Conservation (phyloP, 805 yeast genomes). For the Middelhovenomyces tepae region DNA sequence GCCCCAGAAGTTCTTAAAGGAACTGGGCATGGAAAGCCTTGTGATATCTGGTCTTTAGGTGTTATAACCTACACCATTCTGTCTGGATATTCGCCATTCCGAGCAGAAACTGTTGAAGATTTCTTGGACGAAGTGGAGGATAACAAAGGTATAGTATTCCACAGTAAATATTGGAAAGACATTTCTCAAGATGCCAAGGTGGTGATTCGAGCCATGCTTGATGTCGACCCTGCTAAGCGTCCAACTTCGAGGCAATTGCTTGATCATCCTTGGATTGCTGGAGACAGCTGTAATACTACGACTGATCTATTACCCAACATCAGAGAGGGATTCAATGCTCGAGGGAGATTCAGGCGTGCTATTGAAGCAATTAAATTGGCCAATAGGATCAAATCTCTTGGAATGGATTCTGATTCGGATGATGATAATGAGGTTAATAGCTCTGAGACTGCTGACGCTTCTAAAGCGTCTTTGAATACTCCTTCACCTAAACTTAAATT, state of each 20-base stretch:
- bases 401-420: slow-evolving; percentile 38
- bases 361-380: slow-evolving; percentile 75
- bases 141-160: slow-evolving; percentile 72
- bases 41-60: slow-evolving; percentile 95
- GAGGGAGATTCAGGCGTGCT: slow-evolving; percentile 74
- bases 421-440: slow-evolving; percentile 49
- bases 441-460: too few relatives aligned
- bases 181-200: slow-evolving; percentile 74
- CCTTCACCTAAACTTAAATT: too few relatives aligned
- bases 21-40: slow-evolving; percentile 87
- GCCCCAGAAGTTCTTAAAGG: slow-evolving; percentile 88
- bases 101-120: slow-evolving; percentile 73
- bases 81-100: slow-evolving; percentile 88
- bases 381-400: slow-evolving; percentile 67
- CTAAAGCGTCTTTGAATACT: too few relatives aligned
- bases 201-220: slow-evolving; percentile 64
- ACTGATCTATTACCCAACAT: slow-evolving; percentile 74
- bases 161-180: slow-evolving; percentile 75
- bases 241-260: slow-evolving; percentile 60
- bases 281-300: slow-evolving; percentile 36
- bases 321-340: slow-evolving; percentile 75
- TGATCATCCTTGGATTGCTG: slow-evolving; percentile 63
- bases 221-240: slow-evolving; percentile 56
- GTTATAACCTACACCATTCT: slow-evolving; percentile 83
- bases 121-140: slow-evolving; percentile 73